Percentiles rank a stretch among this genome's conserved stretches.
Evolutionary conservation across 2,329 filamentous ascomycete genomes (phyloP).

Genomic region (Thielaviopsis ethacetica): DNA sequence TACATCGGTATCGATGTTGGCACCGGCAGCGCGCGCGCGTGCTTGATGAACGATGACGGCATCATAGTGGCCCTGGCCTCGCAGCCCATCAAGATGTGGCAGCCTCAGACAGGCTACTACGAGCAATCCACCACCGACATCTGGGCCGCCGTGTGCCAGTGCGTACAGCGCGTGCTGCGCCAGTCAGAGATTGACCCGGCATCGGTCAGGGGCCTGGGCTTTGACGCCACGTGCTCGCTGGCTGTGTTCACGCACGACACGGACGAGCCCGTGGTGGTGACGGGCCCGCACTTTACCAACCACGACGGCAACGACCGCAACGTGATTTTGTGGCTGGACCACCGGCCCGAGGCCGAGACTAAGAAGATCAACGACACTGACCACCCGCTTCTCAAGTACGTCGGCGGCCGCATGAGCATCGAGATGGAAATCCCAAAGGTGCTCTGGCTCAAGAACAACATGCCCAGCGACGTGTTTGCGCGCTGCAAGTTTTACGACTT

Average conservation of each 20-base stretch:
- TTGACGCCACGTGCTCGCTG: conserved; percentile 97
- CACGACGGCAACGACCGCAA: conserved; percentile 76
- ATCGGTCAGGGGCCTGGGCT: conserved; percentile 78
- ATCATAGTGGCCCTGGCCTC: conserved; percentile 68
- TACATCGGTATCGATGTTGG: conserved; percentile 88
- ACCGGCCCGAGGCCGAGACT: conserved; percentile 79
- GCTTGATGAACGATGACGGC: conserved; percentile 81
- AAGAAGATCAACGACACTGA: conserved; percentile 82
- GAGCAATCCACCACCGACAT: conserved; percentile 98
- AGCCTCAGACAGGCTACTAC: conserved; percentile 60
- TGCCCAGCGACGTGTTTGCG: conserved; percentile 79
- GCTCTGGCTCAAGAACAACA: conserved; percentile 95
- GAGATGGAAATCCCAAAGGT: conserved; percentile 99
- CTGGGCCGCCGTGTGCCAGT: conserved; percentile 85
- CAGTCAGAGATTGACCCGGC: conserved; percentile 62
- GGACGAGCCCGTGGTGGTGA: conserved; percentile 81
- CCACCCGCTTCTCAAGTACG: conserved; percentile 87
- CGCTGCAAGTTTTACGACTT: conserved; percentile 96
- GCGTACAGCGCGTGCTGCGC: conserved; percentile 65
- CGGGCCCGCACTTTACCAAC: conserved; percentile 62
- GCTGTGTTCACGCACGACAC: conserved; percentile 80
- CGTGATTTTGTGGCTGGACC: conserved; percentile 93
- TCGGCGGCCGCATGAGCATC: conserved; percentile 95
- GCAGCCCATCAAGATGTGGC: conserved; percentile 66
- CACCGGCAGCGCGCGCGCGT: conserved; percentile 86